Evolutionary conservation across 1,284 basidiomycete genomes (phyloP), one percentile per base, ranked within the genome.

Genomic region (Ganoderma resinaceum): DNA sequence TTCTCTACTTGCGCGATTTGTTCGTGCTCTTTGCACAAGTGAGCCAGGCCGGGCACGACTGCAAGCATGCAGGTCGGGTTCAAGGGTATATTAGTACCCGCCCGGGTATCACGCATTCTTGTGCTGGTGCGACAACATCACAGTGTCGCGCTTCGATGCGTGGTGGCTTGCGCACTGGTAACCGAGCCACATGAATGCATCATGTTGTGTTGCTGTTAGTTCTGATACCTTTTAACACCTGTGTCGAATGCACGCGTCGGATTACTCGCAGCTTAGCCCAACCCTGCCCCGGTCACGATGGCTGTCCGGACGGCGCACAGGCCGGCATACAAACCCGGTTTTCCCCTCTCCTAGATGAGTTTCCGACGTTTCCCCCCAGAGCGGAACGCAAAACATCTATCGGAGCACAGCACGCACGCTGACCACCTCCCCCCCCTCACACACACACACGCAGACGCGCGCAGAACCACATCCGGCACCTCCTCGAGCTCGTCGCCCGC

Each of bases 401-500:
- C 55, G 31, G 31, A 18, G 57, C 23, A 3, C 23, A 37, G 23
- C 12, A 23, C 37, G 6, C 37, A 26, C 20, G 35, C 57, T 59
- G 57, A 59, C 52, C 52, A 53, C 37, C 26, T 37, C 3, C 46
- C 31, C 16, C 9, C 89, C n/a, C 61, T 8, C 0, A 16, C n/a
- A n/a, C n/a, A n/a, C n/a, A n/a, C n/a, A n/a, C n/a, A n/a, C n/a
- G 2, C 68, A 91, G 90, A 60, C 87, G 95, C 66, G 84, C 89
- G 65, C 72, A 82, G 3, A 87, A 87, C 74, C 95, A 93, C 76
- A 89, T 89, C 53, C 83, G 84, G 46, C 86, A 87, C 67, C 86
- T 97, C 0, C 85, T 96, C 26, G 86, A 89, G 12, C 86, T 95
- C 55, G 90, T 96, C 65, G 78, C 84, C 0, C 86, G 87, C 63